Conservation (phyloP, 2,329 filamentous ascomycete species). For the Rhinocladiella similis region DNA sequence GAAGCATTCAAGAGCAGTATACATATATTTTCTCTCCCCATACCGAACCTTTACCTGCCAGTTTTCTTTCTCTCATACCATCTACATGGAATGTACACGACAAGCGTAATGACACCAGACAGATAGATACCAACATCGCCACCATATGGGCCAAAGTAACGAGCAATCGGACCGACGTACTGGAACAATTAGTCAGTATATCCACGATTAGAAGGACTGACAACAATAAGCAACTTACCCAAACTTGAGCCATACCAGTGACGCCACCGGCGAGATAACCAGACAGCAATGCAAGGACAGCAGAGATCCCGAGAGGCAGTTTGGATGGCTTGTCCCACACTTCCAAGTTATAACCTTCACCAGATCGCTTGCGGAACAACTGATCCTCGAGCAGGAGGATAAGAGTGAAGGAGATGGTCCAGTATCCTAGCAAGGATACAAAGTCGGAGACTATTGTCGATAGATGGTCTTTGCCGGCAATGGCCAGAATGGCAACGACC, state of each 20-base stretch:
- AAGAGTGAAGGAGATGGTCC: slow-evolving; percentile 48
- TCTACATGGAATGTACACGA: slow-evolving; percentile 57
- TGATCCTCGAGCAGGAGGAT: slow-evolving; percentile 49
- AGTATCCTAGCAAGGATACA: slow-evolving; percentile 48
- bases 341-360: slow-evolving; percentile 45
- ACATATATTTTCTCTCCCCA: not conserved
- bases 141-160: slow-evolving; percentile 47
- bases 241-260: slow-evolving; percentile 68
- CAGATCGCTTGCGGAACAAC: slow-evolving; percentile 40
- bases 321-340: slow-evolving; percentile 47
- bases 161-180: slow-evolving; percentile 66
- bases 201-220: not conserved
- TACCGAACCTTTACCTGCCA: slow-evolving; percentile 10
- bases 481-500: slow-evolving; percentile 44
- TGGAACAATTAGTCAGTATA: slow-evolving; percentile 5
- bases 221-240: slow-evolving; percentile 38
- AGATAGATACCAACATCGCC: slow-evolving; percentile 67
- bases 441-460: slow-evolving; percentile 48
- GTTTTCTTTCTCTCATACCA: slow-evolving; percentile 50
- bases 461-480: slow-evolving; percentile 45
- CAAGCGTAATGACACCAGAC: slow-evolving; percentile 60
- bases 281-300: slow-evolving; percentile 23
- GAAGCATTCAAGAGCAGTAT: not conserved
- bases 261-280: slow-evolving; percentile 61
- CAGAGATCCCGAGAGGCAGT: slow-evolving; percentile 40